A percentile compares a stretch with the other conserved stretches of the same genome.
Conservation (phyloP, 805 yeast genomes). For the Nakazawaea wyomingensis region DNA sequence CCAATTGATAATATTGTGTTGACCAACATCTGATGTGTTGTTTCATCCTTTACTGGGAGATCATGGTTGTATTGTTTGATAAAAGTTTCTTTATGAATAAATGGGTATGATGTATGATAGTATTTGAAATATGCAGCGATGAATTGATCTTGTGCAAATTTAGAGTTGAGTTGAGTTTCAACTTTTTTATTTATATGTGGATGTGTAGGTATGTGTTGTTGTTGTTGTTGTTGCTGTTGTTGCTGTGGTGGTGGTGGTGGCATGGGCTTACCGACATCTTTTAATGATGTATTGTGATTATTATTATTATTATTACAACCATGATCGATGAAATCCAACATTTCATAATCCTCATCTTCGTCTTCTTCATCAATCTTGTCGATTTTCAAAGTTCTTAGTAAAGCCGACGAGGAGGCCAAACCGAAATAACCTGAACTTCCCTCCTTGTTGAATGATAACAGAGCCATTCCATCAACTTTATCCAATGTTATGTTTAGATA, state of each 20-base stretch:
- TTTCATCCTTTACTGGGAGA: slow-evolving; percentile 35
- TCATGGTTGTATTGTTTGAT: slow-evolving; percentile 40
- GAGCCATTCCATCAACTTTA: slow-evolving; percentile 61
- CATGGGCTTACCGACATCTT: too few relatives aligned
- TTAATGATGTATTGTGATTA: too few relatives aligned
- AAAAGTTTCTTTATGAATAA: slow-evolving; percentile 51
- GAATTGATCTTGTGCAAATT: slow-evolving; percentile 21
- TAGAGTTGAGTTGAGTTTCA: slow-evolving; percentile 17
- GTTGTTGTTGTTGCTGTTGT: slow-evolving; percentile 7
- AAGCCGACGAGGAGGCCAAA: slow-evolving; percentile 53
- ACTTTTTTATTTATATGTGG: slow-evolving; percentile 10
- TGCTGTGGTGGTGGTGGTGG: slow-evolving; percentile 11
- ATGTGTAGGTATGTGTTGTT: too few relatives aligned
- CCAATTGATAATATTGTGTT: slow-evolving; percentile 63
- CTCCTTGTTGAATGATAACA: slow-evolving; percentile 42
- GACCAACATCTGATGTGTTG: slow-evolving; percentile 48
- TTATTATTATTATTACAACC: too few relatives aligned
- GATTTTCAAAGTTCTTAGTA: slow-evolving; percentile 41
- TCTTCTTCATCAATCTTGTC: slow-evolving; percentile 24
- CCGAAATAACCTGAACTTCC: slow-evolving; percentile 57
- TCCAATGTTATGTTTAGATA: slow-evolving; percentile 9
- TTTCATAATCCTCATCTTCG: slow-evolving; percentile 8
- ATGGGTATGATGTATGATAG: slow-evolving; percentile 60
- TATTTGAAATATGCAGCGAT: slow-evolving; percentile 47
- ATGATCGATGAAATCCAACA: slow-evolving; percentile 11